Evolutionary conservation across 2,329 filamentous ascomycete genomes (phyloP), one percentile per base, ranked within the genome.

Genomic region (Colletotrichum sublineola): DNA sequence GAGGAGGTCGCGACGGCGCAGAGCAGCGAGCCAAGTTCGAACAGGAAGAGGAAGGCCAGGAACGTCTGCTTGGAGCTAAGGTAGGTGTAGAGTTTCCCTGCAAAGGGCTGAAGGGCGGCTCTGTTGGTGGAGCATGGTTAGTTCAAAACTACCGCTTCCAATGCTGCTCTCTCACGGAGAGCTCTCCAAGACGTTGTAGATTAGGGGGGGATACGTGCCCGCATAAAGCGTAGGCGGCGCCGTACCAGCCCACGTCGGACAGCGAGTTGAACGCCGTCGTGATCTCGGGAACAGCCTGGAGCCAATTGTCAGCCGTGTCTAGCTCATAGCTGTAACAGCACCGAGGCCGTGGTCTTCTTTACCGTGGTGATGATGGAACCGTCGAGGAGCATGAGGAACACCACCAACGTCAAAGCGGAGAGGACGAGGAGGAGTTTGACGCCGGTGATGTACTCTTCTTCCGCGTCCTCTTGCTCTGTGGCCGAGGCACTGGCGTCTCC

Each of bases 191-290:
- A 50, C n/a, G 12, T 24, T 24, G 12, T n/a, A 18, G 14, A 33
- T n/a, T 24, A 24, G 1, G 24, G 1, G 18, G 18, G 18, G 2
- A n/a, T 18, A 38, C 60, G 48, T 80, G 82, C 82, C 81, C 86
- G 18, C 84, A 78, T 48, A 89, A 79, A 44, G 84, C 83, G 75
- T 87, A 87, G 29, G 85, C 83, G 61, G 83, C 84, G 4, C 84
- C 85, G 75, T 89, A 89, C 88, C 88, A 90, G 48, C 87, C 88
- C 18, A 89, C 84, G 74, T 90, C 87, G 2, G 79, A 76, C 0
- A 89, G 79, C 15, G 85, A 84, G 68, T 87, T 83, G 77, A 88
- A 86, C 29, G 85, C 80, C 57, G 81, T 84, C 0, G 86, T 88
- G 67, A 89, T 88, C 61, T 80, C 79, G 1, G 86, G 86, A 64